Evolutionary conservation across 495 filamentous ascomycete genomes (phyloP).

Genomic region (Astrocystis sublimbata): DNA sequence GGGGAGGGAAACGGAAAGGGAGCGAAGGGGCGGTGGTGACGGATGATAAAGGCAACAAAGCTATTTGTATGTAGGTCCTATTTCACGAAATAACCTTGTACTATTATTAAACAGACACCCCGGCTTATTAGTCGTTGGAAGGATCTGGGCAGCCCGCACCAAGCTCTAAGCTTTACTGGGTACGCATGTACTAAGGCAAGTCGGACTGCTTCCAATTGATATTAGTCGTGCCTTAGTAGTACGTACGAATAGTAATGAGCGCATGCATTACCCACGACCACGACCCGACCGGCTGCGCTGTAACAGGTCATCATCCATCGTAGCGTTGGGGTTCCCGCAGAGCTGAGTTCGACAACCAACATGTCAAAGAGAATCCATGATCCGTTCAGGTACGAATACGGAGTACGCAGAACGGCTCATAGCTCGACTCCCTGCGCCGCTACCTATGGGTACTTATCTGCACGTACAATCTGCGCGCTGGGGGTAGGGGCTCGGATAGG

Average conservation of each 20-base stretch:
- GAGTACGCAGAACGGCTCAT: too few relatives aligned
- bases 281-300: not conserved
- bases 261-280: not conserved
- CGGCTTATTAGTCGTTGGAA: slow-evolving; percentile 12
- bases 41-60: slow-evolving; percentile 16
- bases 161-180: too few relatives aligned
- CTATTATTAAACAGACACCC: slow-evolving; percentile 14
- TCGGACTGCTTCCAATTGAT: slow-evolving; percentile 5
- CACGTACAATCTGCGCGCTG: too few relatives aligned
- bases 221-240: slow-evolving; percentile 7
- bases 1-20: slow-evolving; percentile 20
- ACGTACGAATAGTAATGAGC: slow-evolving; percentile 6
- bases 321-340: not conserved
- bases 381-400: slow-evolving; percentile 19
- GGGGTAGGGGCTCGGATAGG: too few relatives aligned
- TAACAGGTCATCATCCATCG: too few relatives aligned
- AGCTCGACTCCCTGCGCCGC: too few relatives aligned
- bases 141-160: slow-evolving; percentile 18
- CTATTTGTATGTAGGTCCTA: slow-evolving; percentile 15
- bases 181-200: slow-evolving; percentile 13
- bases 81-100: slow-evolving; percentile 2
- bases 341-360: not conserved
- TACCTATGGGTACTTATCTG: too few relatives aligned
- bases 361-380: not conserved
- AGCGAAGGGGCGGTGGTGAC: slow-evolving; percentile 9